Base-by-base conservation (phyloP, 176 grass and related monocot species). In the Themeda triandra region DNA sequence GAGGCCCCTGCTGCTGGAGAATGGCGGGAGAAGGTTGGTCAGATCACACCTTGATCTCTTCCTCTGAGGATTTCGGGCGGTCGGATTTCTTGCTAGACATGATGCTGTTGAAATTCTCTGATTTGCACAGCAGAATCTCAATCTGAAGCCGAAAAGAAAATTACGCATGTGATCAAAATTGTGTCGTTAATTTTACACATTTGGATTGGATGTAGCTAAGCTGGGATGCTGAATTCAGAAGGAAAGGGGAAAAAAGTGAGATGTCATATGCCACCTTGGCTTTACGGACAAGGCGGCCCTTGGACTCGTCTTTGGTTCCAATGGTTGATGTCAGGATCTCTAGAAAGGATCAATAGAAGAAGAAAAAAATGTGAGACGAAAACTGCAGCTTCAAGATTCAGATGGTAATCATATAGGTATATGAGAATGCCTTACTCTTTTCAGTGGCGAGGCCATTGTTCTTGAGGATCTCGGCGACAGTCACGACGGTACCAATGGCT, bases 271-370 rank as follows among this genome's bases (percentile, higher is more conserved):
- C 40, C 70, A 92, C 96, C 91, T 98, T 95, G 75, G 96, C 96
- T 90, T 98, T 98, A 63, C 96, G 89, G 58, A 98, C 85, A 6
- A 95, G 87, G 23, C 88, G 86, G 19, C 96, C 96, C 84, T 98
- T 98, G 0, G 89, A 80, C 64, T 93, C 91, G 54, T 95, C 89
- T 70, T 88, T 95, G 63, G 91, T 93, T 83, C 91, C 96, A 15
- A 95, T 88, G 48, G 91, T 98, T 30, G 96, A 95, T 89, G 93
- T 98, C 53, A 86, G 80, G 80, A 98, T 95, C 77, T 95, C 96
- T 98, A 68, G 1, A 80, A 6, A 23, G 49, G 35, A 27, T 17
- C 45, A 4, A 48, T 48, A 48, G 1, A 18, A 14, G 40, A 45
- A 81, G 29, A 66, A 32, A 51, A 58, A 19, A 54, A 11, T 53